A percentile compares a stretch with the other conserved stretches of the same genome.
These are phyloP conservation scores for Boletus huronensis DNA, from an alignment of 768 basidiomycete genomes.

Conservation along the genomic window DNA sequence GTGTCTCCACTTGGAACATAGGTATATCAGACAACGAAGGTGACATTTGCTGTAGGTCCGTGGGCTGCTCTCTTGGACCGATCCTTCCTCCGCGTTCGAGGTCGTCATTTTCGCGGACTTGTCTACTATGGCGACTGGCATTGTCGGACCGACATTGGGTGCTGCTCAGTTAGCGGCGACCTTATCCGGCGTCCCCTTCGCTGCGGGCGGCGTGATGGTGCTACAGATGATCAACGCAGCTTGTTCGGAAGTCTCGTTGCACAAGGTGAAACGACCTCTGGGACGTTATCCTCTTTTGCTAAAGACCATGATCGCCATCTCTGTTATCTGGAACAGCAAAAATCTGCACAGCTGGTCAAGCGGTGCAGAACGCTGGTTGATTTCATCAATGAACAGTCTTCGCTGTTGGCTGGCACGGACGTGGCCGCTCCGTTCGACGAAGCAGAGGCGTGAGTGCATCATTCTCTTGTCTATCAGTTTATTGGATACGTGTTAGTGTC, in stretches of 20 bases:
- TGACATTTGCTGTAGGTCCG: neutral
- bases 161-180: slow-evolving; percentile 43
- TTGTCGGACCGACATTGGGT: slow-evolving; percentile 20
- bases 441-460: slow-evolving; percentile 38
- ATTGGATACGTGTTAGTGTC: slow-evolving; percentile 30
- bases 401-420: slow-evolving; percentile 39
- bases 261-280: slow-evolving; percentile 41
- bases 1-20: neutral
- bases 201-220: slow-evolving; percentile 40
- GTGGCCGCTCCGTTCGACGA: slow-evolving; percentile 41
- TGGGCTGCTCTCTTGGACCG: too few species aligned
- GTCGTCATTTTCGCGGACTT: neutral
- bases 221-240: slow-evolving; percentile 43
- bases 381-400: slow-evolving; percentile 39
- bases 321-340: slow-evolving; percentile 33
- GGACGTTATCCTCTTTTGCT: neutral
- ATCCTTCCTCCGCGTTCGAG: neutral
- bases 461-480: neutral
- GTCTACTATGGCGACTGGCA: slow-evolving; percentile 17
- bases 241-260: slow-evolving; percentile 45
- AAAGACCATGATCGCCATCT: neutral
- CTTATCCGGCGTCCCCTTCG: slow-evolving; percentile 44
- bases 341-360: slow-evolving; percentile 39
- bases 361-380: slow-evolving; percentile 41
- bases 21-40: slow-evolving; percentile 4